These are phyloP conservation scores for Neonectria ditissima DNA, from an alignment of 2,329 filamentous ascomycete species.

Conservation along the genomic window DNA sequence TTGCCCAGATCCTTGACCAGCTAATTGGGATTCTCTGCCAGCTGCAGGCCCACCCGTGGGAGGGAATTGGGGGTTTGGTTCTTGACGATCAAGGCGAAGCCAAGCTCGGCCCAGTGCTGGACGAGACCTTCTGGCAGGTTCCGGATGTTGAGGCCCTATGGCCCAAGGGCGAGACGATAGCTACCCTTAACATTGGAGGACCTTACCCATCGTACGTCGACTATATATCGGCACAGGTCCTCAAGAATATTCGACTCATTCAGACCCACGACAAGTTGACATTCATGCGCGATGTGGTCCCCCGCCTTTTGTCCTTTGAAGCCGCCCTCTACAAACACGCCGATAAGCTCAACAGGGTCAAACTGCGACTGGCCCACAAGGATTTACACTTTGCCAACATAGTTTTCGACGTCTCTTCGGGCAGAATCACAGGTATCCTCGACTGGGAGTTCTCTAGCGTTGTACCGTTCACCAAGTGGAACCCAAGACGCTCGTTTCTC, in stretches of 20 bases:
- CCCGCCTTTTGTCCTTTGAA: constrained; percentile 45
- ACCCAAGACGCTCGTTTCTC: constrained; percentile 50
- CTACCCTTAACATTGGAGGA: constrained; percentile 44
- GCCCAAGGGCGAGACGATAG: constrained; percentile 32
- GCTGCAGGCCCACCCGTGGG: constrained; percentile 29
- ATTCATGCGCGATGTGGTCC: constrained; percentile 42
- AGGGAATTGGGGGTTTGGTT: constrained; percentile 14
- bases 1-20: constrained; percentile 43
- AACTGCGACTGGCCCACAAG: constrained; percentile 49
- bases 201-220: constrained; percentile 44
- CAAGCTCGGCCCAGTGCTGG: background rate
- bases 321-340: constrained; percentile 28
- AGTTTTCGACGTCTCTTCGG: constrained; percentile 48
- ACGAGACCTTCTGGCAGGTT: constrained; percentile 19
- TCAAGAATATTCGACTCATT: background rate
- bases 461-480: constrained; percentile 51
- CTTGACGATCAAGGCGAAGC: background rate
- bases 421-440: constrained; percentile 1
- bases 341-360: constrained; percentile 19
- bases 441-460: constrained; percentile 52
- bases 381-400: constrained; percentile 55
- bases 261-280: constrained; percentile 7
- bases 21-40: constrained; percentile 47
- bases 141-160: constrained; percentile 3
- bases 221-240: constrained; percentile 33